Evolutionary conservation across 1,284 basidiomycete species (phyloP).

Genomic region (Xerocomus subilludens): DNA sequence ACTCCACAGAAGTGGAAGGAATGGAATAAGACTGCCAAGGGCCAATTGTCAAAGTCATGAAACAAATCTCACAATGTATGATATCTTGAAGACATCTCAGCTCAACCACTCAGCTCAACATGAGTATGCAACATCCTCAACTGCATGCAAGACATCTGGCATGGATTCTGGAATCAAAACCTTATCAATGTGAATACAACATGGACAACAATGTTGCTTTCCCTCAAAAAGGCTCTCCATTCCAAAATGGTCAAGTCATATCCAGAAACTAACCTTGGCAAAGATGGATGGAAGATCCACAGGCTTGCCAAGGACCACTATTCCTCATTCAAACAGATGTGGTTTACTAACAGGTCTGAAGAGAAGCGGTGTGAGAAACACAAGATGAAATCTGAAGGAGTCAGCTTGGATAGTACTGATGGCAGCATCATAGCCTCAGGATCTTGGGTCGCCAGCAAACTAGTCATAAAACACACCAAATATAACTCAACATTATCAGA

Average conservation of each 20-base stretch:
- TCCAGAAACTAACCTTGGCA: neutral
- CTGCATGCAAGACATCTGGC: neutral
- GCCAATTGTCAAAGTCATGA: neutral
- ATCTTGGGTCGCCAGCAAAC: too few species aligned
- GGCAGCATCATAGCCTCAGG: too few species aligned
- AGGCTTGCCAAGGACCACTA: neutral
- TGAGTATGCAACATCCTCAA: neutral
- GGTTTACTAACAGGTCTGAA: neutral
- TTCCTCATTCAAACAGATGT: conserved; percentile 3
- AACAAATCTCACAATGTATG: neutral
- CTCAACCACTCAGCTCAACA: neutral
- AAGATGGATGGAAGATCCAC: conserved; percentile 2
- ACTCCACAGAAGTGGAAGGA: neutral
- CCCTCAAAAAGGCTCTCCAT: neutral
- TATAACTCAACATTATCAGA: too few species aligned
- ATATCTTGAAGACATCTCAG: too few species aligned
- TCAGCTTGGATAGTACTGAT: too few species aligned
- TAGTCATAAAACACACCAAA: too few species aligned
- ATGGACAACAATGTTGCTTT: neutral
- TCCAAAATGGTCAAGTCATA: neutral
- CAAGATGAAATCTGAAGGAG: too few species aligned
- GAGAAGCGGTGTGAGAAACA: too few species aligned
- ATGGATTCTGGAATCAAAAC: neutral
- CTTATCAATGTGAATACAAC: neutral
- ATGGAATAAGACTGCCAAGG: neutral